phyloP scores from a whole-genome alignment of 495 filamentous ascomycete species.

The Xylaria sp. region DNA sequence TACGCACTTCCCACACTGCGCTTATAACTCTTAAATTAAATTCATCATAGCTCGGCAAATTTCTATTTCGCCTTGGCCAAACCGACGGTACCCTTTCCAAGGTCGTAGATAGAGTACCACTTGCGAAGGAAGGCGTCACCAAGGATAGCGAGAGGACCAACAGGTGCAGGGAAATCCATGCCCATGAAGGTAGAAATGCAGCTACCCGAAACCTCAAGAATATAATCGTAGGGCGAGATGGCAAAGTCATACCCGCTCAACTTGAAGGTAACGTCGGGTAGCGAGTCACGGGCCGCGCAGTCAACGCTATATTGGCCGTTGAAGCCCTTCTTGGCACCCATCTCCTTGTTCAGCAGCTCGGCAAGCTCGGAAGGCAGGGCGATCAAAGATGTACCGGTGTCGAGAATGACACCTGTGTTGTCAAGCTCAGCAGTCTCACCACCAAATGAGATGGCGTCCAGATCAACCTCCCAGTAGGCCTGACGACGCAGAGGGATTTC shows the following conservation, averaged over 20 bases:
- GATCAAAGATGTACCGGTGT: slow-evolving; percentile 98
- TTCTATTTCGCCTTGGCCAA: slow-evolving; percentile 84
- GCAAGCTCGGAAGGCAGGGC: slow-evolving; percentile 91
- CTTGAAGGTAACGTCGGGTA: slow-evolving; percentile 89
- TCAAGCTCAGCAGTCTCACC: slow-evolving; percentile 84
- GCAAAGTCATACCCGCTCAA: slow-evolving; percentile 89
- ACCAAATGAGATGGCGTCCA: slow-evolving; percentile 90
- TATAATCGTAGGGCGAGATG: slow-evolving; percentile 90
- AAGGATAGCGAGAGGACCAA: slow-evolving; percentile 92
- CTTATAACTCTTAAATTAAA: slow-evolving; percentile 23
- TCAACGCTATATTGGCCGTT: slow-evolving; percentile 96
- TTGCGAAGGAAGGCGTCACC: slow-evolving; percentile 97
- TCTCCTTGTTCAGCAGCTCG: slow-evolving; percentile 96
- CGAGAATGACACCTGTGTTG: slow-evolving; percentile 92
- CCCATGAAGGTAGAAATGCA: slow-evolving; percentile 98
- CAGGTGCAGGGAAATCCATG: slow-evolving; percentile 93
- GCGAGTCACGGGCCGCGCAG: slow-evolving; percentile 78
- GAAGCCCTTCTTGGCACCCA: slow-evolving; percentile 95
- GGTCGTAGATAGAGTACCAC: slow-evolving; percentile 97
- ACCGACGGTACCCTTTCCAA: slow-evolving; percentile 83
- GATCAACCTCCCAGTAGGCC: slow-evolving; percentile 99
- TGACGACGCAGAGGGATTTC: slow-evolving; percentile 95
- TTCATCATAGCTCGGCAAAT: slow-evolving; percentile 14
- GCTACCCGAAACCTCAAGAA: slow-evolving; percentile 91
- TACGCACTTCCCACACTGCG: slow-evolving; percentile 24